These are phyloP conservation scores for Apophysomyces sp. DNA, from an alignment of 371 early-diverging fungal genomes.

Conservation along the genomic window DNA sequence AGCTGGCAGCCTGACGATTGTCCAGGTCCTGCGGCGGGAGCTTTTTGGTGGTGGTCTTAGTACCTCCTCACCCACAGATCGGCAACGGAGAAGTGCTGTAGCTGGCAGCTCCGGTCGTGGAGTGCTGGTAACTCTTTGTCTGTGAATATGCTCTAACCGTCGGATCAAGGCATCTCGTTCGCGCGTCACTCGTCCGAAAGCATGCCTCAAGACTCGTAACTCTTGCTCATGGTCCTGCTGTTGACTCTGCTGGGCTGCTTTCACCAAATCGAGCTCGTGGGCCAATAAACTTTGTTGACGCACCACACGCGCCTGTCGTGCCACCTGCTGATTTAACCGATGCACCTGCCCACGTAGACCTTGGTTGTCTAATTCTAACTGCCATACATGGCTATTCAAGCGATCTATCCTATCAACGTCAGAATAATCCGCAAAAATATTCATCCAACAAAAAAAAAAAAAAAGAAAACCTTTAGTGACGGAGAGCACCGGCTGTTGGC, in stretches of 20 bases:
- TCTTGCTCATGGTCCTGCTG: not conserved
- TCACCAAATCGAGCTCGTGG: constrained; percentile 13
- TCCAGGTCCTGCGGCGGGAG: not conserved
- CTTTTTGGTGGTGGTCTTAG: not conserved
- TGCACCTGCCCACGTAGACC: constrained; percentile 2
- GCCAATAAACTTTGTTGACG: constrained; percentile 6
- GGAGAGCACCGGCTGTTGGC: not conserved
- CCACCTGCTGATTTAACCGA: constrained; percentile 4
- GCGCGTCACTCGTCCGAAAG: not conserved
- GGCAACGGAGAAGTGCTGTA: not conserved
- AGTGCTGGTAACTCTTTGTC: not conserved
- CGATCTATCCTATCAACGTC: constrained; percentile 1
- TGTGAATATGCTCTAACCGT: not conserved
- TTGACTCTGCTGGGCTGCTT: not conserved
- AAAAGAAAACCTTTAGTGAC: not conserved
- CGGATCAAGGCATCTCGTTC: not conserved
- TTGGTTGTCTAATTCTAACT: constrained; percentile 7
- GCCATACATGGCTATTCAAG: constrained; percentile 5
- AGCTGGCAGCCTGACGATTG: not conserved
- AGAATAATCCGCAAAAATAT: not conserved
- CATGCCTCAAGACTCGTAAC: not conserved
- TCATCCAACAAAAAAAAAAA: not conserved
- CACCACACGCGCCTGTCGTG: constrained; percentile 12
- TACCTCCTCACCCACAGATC: not conserved
- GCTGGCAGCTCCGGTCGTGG: not conserved